A percentile compares a stretch with the other conserved stretches of the same genome.
These are phyloP conservation scores for Cyclotella sp. DNA, from an alignment of 108 stramenopile species.

Conservation along the genomic window DNA sequence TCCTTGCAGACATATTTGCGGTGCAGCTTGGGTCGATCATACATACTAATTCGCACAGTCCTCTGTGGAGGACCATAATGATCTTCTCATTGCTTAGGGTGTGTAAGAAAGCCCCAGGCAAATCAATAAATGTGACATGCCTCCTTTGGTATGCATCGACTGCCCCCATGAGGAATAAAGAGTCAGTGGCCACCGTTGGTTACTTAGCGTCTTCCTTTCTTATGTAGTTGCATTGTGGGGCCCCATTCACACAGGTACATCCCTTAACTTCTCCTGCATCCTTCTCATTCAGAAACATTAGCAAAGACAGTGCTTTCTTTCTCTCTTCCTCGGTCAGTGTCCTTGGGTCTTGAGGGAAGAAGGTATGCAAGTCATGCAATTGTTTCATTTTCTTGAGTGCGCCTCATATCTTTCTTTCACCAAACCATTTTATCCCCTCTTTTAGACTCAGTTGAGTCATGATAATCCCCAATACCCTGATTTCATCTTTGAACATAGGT, in stretches of 20 bases:
- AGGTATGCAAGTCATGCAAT: too few relatives aligned
- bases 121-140: slow-evolving; percentile 12
- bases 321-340: slow-evolving; percentile 34
- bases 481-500: too few relatives aligned
- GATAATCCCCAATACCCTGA: not conserved
- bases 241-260: slow-evolving; percentile 33
- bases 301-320: too few relatives aligned
- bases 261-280: slow-evolving; percentile 35
- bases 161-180: slow-evolving; percentile 11
- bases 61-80: slow-evolving; percentile 18
- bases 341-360: too few relatives aligned
- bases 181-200: too few relatives aligned
- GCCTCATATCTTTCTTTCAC: slow-evolving; percentile 54
- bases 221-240: slow-evolving; percentile 8
- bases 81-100: slow-evolving; percentile 19
- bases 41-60: not conserved
- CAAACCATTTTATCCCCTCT: slow-evolving; percentile 25
- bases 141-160: slow-evolving; percentile 10
- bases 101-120: slow-evolving; percentile 24
- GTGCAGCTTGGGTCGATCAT: too few relatives aligned
- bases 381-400: slow-evolving; percentile 27
- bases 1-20: slow-evolving; percentile 8
- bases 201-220: slow-evolving; percentile 25
- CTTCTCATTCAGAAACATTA: too few relatives aligned
- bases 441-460: not conserved